Percentiles rank a stretch among this genome's conserved stretches.
Conservation (phyloP, 2,329 filamentous ascomycete species). For the Sporothrix curviconia region DNA sequence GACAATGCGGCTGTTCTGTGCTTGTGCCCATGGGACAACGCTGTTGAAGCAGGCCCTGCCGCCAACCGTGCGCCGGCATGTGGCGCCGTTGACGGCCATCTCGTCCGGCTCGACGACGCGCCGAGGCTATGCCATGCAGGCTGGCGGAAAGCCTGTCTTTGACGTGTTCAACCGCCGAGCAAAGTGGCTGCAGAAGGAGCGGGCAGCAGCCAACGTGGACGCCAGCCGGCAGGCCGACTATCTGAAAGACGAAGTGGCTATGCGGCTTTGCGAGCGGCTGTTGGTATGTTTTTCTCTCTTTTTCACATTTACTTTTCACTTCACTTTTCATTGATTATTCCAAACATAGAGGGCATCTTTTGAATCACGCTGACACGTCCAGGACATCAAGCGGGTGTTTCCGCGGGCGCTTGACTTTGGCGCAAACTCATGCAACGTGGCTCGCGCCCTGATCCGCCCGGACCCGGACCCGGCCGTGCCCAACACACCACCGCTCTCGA, state of each 20-base stretch:
- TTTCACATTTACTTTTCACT: not conserved
- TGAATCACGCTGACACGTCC: conserved; percentile 15
- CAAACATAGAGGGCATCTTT: no score
- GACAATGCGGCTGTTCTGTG: conserved; percentile 14
- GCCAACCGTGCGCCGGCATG: conserved; percentile 24
- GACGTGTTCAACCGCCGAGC: conserved; percentile 85
- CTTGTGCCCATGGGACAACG: conserved; percentile 11
- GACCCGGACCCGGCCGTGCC: conserved; percentile 57
- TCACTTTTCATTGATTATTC: not conserved
- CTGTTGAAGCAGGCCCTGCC: not conserved
- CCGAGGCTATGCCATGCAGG: conserved; percentile 69
- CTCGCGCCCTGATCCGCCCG: conserved; percentile 66
- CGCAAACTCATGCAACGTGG: conserved; percentile 92
- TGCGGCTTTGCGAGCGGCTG: conserved; percentile 75
- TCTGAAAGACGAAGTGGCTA: conserved; percentile 84
- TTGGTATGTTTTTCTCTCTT: conserved; percentile 44
- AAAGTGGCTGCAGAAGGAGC: conserved; percentile 89
- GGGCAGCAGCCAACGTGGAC: conserved; percentile 64
- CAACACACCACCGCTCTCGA: conserved; percentile 59
- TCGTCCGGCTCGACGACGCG: conserved; percentile 29
- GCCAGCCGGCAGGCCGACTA: conserved; percentile 80
- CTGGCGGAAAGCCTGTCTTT: conserved; percentile 68
- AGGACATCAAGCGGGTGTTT: conserved; percentile 91
- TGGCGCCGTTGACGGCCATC: conserved; percentile 27
- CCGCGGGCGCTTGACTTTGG: conserved; percentile 82